phyloP scores from a whole-genome alignment of 148 eudicot genomes.

The Pharnaceum exiguum region DNA sequence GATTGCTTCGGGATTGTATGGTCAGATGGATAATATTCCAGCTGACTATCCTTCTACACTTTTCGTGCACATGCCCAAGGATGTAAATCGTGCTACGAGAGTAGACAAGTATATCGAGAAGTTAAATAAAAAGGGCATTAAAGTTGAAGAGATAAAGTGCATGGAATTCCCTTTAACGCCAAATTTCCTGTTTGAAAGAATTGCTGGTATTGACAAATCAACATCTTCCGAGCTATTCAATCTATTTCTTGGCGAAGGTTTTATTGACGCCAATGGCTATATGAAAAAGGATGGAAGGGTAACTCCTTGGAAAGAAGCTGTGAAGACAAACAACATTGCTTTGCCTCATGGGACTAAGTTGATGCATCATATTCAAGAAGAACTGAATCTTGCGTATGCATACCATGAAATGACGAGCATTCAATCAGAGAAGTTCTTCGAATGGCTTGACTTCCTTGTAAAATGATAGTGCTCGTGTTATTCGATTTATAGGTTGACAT shows the following conservation, averaged over 20 bases:
- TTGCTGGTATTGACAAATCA: conserved; percentile 40
- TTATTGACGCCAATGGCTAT: conserved; percentile 51
- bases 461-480: background rate
- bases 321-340: conserved; percentile 39
- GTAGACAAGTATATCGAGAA: conserved; percentile 35
- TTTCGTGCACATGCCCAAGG: conserved; percentile 97
- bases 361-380: conserved; percentile 65
- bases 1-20: conserved; percentile 78
- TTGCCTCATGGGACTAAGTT: conserved; percentile 33
- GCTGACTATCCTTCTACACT: conserved; percentile 76
- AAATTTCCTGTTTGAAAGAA: conserved; percentile 47
- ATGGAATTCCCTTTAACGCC: conserved; percentile 65
- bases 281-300: conserved; percentile 80
- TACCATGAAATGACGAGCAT: conserved; percentile 96
- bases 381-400: conserved; percentile 85
- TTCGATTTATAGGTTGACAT: no score
- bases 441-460: conserved; percentile 69
- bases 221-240: conserved; percentile 44
- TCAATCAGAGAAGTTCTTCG: conserved; percentile 57
- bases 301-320: conserved; percentile 53
- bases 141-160: conserved; percentile 59
- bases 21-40: conserved; percentile 42
- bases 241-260: conserved; percentile 49
- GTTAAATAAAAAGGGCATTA: conserved; percentile 51
- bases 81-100: conserved; percentile 37